Base-by-base conservation (phyloP, 2,329 filamentous ascomycete genomes). In the Cladosporium sphaerospermum region DNA sequence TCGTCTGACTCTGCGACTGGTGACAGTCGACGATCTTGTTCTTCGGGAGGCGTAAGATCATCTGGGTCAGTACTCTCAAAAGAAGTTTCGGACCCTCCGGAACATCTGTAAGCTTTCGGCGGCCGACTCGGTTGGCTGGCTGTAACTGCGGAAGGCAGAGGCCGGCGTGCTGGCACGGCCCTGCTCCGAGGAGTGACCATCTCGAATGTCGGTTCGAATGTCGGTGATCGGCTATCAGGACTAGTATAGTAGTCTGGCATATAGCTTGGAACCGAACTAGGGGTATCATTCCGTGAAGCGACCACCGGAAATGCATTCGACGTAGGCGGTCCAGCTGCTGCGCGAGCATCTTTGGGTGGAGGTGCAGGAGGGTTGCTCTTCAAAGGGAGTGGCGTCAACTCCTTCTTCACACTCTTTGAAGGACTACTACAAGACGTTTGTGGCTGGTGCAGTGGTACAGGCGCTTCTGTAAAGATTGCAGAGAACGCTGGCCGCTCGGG, bases 1-100 rank as follows among this genome's bases (percentile, higher is more conserved):
- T 69, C 68, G 7, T 54, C 52, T 9, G 42, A 45, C 54, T 73
- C 71, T 4, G 66, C 68, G 1, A 75, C 71, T 4, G 73, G 71
- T 9, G 71, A 72, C 5, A 75, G 65, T 6, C 68, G 64, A 44
- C 69, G 69, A 9, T 71, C 69, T 13, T 70, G 69, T 52, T 75
- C 72, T 28, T 74, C 73, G 1, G 74, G 67, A 5, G 68, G 75
- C 2, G 74, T 76, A 2, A 73, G 67, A 53, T 76, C 74, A 52
- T 75, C 69, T 3, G 67, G 63, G 55, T 72, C 72, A 3, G 64
- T 68, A 31, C 72, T 73, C 57, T 77, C 75, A 55, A 77, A 76
- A 3, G 72, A 73, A 2, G 75, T 77, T 14, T 73, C 69, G 7
- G 65, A 68, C 11, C 53, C 58, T 19, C 70, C 67, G 9, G 67